These are phyloP conservation scores for Triticum monococcum DNA, from an alignment of 176 grass and related monocot species.

Conservation along the genomic window DNA sequence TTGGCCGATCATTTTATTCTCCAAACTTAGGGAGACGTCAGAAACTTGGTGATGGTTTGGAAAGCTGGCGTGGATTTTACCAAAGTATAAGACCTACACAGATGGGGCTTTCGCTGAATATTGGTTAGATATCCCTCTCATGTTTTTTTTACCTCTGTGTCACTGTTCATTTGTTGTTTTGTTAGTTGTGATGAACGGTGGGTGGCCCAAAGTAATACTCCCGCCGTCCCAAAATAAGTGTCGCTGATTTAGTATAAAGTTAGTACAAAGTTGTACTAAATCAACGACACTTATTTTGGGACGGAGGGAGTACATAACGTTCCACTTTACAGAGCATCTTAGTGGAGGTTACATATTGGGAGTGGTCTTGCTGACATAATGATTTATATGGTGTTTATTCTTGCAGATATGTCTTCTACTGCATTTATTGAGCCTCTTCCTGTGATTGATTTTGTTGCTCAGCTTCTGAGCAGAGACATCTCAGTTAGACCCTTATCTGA, in stretches of 20 bases:
- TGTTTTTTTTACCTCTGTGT: neutral
- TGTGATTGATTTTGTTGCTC: constrained; percentile 85
- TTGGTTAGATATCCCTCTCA: constrained; percentile 49
- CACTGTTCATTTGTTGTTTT: neutral
- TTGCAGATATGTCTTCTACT: constrained; percentile 91
- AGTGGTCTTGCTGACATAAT: neutral
- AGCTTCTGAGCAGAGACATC: constrained; percentile 91
- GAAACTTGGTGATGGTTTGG: constrained; percentile 84
- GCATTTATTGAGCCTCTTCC: constrained; percentile 88
- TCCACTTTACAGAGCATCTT: neutral
- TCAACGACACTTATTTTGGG: no score
- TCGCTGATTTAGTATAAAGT: no score
- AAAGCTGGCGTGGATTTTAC: constrained; percentile 95
- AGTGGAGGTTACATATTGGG: neutral
- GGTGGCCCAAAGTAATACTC: neutral
- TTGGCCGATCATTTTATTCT: constrained; percentile 88
- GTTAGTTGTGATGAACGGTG: neutral
- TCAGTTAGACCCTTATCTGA: constrained; percentile 83
- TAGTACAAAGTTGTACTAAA: no score
- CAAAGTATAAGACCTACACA: constrained; percentile 93
- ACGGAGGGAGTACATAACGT: neutral
- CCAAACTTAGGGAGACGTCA: constrained; percentile 83
- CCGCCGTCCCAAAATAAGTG: no score
- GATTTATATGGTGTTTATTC: neutral
- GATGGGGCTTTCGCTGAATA: constrained; percentile 94